Base-by-base conservation (phyloP, 108 stramenopile genomes). In the Cyclostephanos tholiformis region DNA sequence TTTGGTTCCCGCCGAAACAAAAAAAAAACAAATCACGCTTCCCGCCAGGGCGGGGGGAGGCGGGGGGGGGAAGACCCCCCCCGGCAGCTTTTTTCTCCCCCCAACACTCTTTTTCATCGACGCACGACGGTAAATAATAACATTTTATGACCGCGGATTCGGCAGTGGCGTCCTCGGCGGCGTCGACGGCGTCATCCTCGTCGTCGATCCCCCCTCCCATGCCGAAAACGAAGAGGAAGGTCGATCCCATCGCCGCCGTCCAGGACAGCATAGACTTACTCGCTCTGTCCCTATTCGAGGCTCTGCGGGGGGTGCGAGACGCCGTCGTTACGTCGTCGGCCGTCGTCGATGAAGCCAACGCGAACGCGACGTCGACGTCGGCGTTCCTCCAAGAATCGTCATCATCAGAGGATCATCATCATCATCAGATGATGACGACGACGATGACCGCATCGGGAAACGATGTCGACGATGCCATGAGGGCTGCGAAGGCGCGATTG, bases 261-360 rank as follows among this genome's bases (percentile, higher is more conserved):
- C 94, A 95, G 75, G 94, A 95, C 75, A 86, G 80, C 56, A 87
- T 95, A 35, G 84, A 86, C 70, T 79, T 86, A 41, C 84, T 95
- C 8, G 89, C 91, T 20, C 79, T 95, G 26, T 87, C 91, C 44
- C 85, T 95, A 69, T 95, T 95, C 73, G 94, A 95, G 72, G 94
- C 91, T 16, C 72, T 95, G 35, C 84, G 94, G n/a, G 87, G 88
- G 6, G 78, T 93, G 13, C 88, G 94, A 20, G 91, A 95, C 69
- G 90, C 94, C 11, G 89, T 91, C 0, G 90, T 89, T 6, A 88
- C 94, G 19, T 86, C 89, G 65, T 92, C 79, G 16, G 48, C 46
- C 25, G 57, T 13, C 63, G 63, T 22, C 36, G 58, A 53, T 25
- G 23, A 49, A 1, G 12, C 23, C 32, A 11, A 27, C 56, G 36